Base-by-base conservation (phyloP, 768 basidiomycete species). In the Naganishia vaughanmartiniae region DNA sequence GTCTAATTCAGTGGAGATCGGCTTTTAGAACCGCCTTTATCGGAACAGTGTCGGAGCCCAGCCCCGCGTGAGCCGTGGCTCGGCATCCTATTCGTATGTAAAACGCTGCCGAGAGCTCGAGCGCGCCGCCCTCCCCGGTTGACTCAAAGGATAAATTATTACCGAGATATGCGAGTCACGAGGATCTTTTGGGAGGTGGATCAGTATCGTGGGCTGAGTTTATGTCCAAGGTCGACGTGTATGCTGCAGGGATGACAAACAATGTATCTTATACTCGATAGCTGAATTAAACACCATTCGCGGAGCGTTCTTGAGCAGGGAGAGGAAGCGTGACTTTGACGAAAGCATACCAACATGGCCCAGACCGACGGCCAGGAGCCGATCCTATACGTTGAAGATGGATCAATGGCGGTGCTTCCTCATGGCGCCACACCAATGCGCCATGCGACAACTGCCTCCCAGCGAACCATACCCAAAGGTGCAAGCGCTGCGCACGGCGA, bases 331-430 rank as follows among this genome's bases (percentile, higher is more conserved):
- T 30, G 53, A n/a, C n/a, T n/a, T 10, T 24, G 24, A 54, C 4
- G 28, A 54, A 54, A 54, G 53, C 48, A 26, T 24, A 31, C n/a
- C 60, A 63, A 2, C 42, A 63, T 63, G 60, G 60, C 60, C 17
- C 60, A 63, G 19, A 63, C 60, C 17, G 60, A 63, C 33, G 60
- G 60, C 21, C 60, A 63, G 39, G 24, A 63, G 7, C 60, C 60
- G 60, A 63, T 63, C 24, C 60, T 63, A 21, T 63, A 63, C 28
- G 60, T 45, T 4, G 60, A 63, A 63, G 60, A 63, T 36, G 60
- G 60, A 17, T 63, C 60, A 6, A 34, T 63, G 19, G 36, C 60
- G 30, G 60, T 63, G 24, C 60, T 63, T 45, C 60, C 60, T 28
- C 34, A 63, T 5, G 60, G 60, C 10, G n/a, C 17, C 11, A 4